Evolutionary conservation across 2,329 filamentous ascomycete species (phyloP).

Genomic region (Westerdykella sp.): DNA sequence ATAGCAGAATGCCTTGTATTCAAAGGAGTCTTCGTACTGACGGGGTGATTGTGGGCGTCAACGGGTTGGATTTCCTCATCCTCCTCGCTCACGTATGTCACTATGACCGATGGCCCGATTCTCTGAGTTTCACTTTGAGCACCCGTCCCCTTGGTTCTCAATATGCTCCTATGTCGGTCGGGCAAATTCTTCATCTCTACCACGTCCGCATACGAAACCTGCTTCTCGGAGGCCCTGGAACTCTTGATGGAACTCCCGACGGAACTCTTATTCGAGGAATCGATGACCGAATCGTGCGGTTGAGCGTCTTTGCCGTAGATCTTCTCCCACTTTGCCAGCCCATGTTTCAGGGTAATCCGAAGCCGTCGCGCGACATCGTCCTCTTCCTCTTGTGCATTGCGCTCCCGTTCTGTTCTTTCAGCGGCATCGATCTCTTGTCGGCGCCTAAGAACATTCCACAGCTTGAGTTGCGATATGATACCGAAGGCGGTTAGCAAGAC

Average conservation of each 20-base stretch:
- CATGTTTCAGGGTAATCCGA: slow-evolving; percentile 55
- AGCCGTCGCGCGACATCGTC: slow-evolving; percentile 62
- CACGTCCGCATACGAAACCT: slow-evolving; percentile 40
- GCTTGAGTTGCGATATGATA: slow-evolving; percentile 73
- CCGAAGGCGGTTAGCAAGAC: slow-evolving; percentile 69
- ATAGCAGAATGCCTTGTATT: not conserved
- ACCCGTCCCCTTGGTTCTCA: no score
- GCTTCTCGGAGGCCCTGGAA: slow-evolving; percentile 30
- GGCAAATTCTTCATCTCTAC: slow-evolving; percentile 53
- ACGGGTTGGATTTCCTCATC: slow-evolving; percentile 43
- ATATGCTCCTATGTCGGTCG: slow-evolving; percentile 1
- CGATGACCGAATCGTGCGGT: slow-evolving; percentile 48
- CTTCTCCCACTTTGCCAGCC: slow-evolving; percentile 68
- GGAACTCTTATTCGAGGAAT: slow-evolving; percentile 33
- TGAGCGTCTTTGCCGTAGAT: slow-evolving; percentile 59
- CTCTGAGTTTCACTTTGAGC: slow-evolving; percentile 26
- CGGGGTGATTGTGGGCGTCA: slow-evolving; percentile 26
- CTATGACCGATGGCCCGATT: slow-evolving; percentile 45
- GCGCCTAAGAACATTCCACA: slow-evolving; percentile 72
- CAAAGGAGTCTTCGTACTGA: slow-evolving; percentile 7
- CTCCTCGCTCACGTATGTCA: slow-evolving; percentile 40
- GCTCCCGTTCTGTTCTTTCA: slow-evolving; percentile 46
- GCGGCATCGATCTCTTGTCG: slow-evolving; percentile 43
- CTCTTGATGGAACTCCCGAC: slow-evolving; percentile 32
- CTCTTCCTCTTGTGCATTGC: slow-evolving; percentile 60